phyloP scores from a whole-genome alignment of 1,284 basidiomycete species.

The Puccinia triticina region DNA sequence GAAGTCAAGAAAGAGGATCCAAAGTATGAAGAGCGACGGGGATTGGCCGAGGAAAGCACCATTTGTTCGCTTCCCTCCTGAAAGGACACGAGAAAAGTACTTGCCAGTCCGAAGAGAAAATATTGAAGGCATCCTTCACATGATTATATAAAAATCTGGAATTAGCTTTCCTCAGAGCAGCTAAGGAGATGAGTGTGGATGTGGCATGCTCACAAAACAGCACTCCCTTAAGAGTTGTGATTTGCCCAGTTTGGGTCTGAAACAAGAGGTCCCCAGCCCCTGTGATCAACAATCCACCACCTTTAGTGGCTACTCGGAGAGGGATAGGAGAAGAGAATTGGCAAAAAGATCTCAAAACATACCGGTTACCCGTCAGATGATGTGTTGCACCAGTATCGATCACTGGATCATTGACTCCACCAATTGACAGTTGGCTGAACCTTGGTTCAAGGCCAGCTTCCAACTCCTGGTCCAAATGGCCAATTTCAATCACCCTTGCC shows the following conservation, averaged over 20 bases:
- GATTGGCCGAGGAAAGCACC: neutral
- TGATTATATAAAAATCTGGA: neutral
- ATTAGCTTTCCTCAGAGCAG: neutral
- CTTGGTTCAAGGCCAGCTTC: neutral
- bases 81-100: neutral
- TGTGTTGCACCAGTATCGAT: neutral
- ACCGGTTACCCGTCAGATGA: neutral
- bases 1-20: too few relatives aligned
- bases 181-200: neutral
- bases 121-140: neutral
- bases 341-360: neutral
- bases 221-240: neutral
- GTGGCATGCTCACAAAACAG: neutral
- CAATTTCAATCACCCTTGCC: neutral
- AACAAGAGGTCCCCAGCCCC: conserved; percentile 6
- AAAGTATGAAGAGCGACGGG: neutral
- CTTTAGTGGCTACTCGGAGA: conserved; percentile 19
- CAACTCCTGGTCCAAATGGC: neutral
- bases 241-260: neutral
- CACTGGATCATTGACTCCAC: neutral
- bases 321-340: neutral
- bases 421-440: neutral
- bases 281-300: neutral
- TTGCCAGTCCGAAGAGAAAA: neutral
- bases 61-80: neutral